Percentiles rank a stretch among this genome's conserved stretches.
Evolutionary conservation across 805 yeast species (phyloP).

Genomic region (Dipodascus geniculatus): DNA sequence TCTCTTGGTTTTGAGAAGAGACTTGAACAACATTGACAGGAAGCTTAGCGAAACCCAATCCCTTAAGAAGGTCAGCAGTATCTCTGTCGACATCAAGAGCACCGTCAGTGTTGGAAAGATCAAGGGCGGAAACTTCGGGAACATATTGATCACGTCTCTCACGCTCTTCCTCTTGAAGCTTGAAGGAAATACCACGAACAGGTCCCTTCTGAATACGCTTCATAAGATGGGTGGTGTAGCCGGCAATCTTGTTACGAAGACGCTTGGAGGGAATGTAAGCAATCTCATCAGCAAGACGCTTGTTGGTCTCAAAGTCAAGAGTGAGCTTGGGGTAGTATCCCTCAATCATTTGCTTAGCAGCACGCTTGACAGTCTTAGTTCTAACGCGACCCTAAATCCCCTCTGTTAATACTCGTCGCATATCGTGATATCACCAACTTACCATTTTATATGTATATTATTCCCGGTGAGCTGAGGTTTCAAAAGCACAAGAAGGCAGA

Average conservation of each 20-base stretch:
- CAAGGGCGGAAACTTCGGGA: slow-evolving; percentile 99
- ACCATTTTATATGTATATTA: neutral
- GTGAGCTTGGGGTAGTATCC: slow-evolving; percentile 99
- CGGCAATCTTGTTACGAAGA: slow-evolving; percentile 99
- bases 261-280: slow-evolving; percentile 99
- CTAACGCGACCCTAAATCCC: slow-evolving; percentile 97
- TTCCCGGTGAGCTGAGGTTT: neutral
- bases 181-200: slow-evolving; percentile 99
- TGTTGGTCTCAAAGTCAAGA: slow-evolving; percentile 98
- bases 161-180: slow-evolving; percentile 99
- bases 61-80: slow-evolving; percentile 89
- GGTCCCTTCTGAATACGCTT: slow-evolving; percentile 99
- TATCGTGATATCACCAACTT: neutral
- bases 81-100: slow-evolving; percentile 95
- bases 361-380: slow-evolving; percentile 99
- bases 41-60: slow-evolving; percentile 64
- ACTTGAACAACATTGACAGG: slow-evolving; percentile 78
- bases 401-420: neutral
- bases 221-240: slow-evolving; percentile 99
- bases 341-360: slow-evolving; percentile 98
- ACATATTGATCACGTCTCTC: slow-evolving; percentile 99
- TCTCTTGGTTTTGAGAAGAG: slow-evolving; percentile 69
- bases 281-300: slow-evolving; percentile 96
- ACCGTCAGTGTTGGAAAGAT: slow-evolving; percentile 90
- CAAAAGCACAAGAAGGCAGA: neutral